These are phyloP conservation scores for Allomyces javanicus DNA, from an alignment of 192 early-diverging fungal genomes.

Conservation along the genomic window DNA sequence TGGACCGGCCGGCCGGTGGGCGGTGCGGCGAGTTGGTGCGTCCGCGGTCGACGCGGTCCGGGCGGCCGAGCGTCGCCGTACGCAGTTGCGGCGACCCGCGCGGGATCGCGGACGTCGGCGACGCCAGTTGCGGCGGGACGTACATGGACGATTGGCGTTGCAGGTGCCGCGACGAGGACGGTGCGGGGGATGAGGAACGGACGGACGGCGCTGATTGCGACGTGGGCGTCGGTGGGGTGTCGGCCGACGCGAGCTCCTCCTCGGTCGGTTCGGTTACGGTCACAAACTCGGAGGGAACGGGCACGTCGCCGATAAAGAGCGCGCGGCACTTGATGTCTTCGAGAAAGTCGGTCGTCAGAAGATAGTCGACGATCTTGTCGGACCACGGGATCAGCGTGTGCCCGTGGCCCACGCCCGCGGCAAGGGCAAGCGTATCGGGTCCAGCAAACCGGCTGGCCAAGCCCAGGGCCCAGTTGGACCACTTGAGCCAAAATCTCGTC, in stretches of 20 bases:
- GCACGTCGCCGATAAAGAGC: constrained; percentile 33
- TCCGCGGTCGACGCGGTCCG: too few relatives aligned
- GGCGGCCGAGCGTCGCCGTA: too few relatives aligned
- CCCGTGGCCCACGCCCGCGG: not conserved
- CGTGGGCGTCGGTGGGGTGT: constrained; percentile 6
- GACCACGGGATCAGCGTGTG: not conserved
- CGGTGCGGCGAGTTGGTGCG: not conserved
- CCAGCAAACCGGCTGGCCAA: constrained; percentile 3
- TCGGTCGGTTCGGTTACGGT: constrained; percentile 10
- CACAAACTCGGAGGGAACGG: constrained; percentile 14
- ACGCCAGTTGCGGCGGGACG: not conserved
- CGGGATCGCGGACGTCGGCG: too few relatives aligned
- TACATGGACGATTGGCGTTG: not conserved
- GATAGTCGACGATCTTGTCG: constrained; percentile 1
- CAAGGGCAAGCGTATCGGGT: not conserved
- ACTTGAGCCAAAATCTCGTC: constrained; percentile 1
- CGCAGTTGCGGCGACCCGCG: too few relatives aligned
- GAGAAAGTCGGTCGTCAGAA: constrained; percentile 29
- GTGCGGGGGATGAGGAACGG: not conserved
- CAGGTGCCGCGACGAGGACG: not conserved
- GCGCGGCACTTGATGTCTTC: constrained; percentile 48
- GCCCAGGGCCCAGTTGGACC: constrained; percentile 7
- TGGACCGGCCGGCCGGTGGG: not conserved
- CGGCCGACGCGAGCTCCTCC: constrained; percentile 24
- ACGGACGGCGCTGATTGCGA: too few relatives aligned